A percentile compares a stretch with the other conserved stretches of the same genome.
Conservation (phyloP, 108 stramenopile species). For the Nitzschia sp. region DNA sequence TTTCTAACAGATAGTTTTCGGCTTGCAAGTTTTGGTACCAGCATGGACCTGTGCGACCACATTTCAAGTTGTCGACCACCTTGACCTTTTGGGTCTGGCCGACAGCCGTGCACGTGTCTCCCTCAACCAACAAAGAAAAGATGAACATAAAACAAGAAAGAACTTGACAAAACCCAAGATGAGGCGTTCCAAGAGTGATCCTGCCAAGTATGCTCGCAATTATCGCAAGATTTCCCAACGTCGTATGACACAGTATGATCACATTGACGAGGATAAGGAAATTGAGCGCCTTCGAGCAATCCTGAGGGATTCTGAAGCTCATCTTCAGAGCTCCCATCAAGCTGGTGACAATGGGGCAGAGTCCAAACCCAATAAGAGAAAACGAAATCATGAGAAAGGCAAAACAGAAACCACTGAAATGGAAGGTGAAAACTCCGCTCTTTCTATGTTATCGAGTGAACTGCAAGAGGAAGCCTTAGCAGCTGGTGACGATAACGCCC, state of each 20-base stretch:
- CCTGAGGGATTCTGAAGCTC: slow-evolving; percentile 49
- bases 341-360: slow-evolving; percentile 22
- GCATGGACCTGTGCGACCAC: no score
- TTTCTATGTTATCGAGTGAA: slow-evolving; percentile 65
- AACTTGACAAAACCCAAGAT: slow-evolving; percentile 23
- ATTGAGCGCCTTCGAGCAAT: slow-evolving; percentile 54
- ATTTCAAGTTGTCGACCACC: no score
- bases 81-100: no score
- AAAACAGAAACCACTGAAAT: slow-evolving; percentile 2
- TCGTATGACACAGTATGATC: slow-evolving; percentile 73
- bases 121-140: no score
- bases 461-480: slow-evolving; percentile 44
- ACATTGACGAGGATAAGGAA: slow-evolving; percentile 57
- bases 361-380: slow-evolving; percentile 5
- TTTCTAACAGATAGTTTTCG: no score
- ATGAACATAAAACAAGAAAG: no score
- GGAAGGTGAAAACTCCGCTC: slow-evolving; percentile 22
- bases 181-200: slow-evolving; percentile 81
- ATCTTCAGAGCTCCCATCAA: slow-evolving; percentile 40
- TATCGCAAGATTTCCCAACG: slow-evolving; percentile 88
- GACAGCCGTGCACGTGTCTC: no score
- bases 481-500: slow-evolving; percentile 35
- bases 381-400: slow-evolving; percentile 13
- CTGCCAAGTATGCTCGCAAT: slow-evolving; percentile 78
- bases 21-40: no score